Percentiles rank a stretch among this genome's conserved stretches.
phyloP scores from a whole-genome alignment of 768 basidiomycete genomes.

The Baorangia bicolor region DNA sequence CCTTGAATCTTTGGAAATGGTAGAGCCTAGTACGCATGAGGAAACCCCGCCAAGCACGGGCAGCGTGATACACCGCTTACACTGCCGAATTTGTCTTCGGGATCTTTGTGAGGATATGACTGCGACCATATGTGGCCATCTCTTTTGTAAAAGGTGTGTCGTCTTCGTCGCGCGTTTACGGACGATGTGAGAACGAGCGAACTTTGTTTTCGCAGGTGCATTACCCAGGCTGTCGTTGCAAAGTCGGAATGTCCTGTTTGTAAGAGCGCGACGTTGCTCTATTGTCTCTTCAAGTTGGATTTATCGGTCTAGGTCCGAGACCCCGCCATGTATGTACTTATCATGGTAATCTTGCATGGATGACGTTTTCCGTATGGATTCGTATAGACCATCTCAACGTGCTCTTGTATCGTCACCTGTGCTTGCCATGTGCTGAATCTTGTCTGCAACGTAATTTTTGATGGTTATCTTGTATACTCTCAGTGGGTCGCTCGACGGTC shows the following conservation, averaged over 20 bases:
- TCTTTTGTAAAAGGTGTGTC: constrained; percentile 56
- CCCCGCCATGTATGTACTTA: neutral
- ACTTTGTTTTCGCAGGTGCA: constrained; percentile 50
- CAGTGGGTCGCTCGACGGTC: neutral
- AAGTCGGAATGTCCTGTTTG: constrained; percentile 54
- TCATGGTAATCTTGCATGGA: neutral
- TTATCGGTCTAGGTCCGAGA: constrained; percentile 22
- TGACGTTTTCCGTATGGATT: neutral
- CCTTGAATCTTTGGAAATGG: constrained; percentile 17
- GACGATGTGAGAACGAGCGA: no score
- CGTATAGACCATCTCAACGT: neutral
- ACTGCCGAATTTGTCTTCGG: constrained; percentile 50
- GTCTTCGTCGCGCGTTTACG: no score
- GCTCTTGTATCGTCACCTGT: neutral
- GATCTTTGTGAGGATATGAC: constrained; percentile 53
- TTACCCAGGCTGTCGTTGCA: constrained; percentile 47
- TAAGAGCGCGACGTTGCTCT: constrained; percentile 47
- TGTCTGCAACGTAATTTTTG: neutral
- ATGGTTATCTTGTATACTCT: neutral
- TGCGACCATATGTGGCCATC: constrained; percentile 61
- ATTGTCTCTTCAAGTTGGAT: constrained; percentile 57
- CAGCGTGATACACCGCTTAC: constrained; percentile 27
- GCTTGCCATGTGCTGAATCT: neutral
- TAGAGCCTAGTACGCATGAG: neutral
- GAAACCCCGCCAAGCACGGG: neutral